A percentile compares a stretch with the other conserved stretches of the same genome.
phyloP scores from a whole-genome alignment of 2,329 filamentous ascomycete species.

The Neofusicoccum umdonicola region DNA sequence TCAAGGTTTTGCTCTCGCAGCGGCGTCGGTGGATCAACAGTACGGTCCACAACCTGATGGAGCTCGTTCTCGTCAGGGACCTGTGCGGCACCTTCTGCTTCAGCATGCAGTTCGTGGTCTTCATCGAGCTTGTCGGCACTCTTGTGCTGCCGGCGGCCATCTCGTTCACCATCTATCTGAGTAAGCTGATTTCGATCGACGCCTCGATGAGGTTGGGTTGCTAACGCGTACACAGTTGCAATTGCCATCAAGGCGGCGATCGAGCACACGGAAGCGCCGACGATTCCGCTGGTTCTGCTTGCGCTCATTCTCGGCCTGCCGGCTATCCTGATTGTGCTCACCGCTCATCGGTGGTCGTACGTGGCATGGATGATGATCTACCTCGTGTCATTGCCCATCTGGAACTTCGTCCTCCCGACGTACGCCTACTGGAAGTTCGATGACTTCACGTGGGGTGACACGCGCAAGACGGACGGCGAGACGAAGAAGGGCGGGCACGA shows the following conservation, averaged over 20 bases:
- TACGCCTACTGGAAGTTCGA: conserved; percentile 99
- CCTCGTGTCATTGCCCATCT: conserved; percentile 85
- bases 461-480: conserved; percentile 89
- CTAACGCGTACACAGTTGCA: conserved; percentile 58
- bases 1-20: conserved; percentile 89
- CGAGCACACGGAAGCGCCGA: conserved; percentile 59
- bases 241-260: conserved; percentile 74
- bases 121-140: conserved; percentile 91
- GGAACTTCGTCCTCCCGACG: conserved; percentile 92
- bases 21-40: conserved; percentile 99
- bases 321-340: conserved; percentile 85
- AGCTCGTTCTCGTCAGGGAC: conserved; percentile 90
- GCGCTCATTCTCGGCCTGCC: conserved; percentile 91
- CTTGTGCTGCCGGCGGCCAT: conserved; percentile 94
- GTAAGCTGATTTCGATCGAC: conserved; percentile 56
- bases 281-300: conserved; percentile 87
- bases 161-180: conserved; percentile 92
- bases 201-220: conserved; percentile 21
- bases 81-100: conserved; percentile 99
- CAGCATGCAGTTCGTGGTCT: conserved; percentile 99
- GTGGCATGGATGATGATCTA: conserved; percentile 98
- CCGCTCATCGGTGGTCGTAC: conserved; percentile 89
- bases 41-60: conserved; percentile 98
- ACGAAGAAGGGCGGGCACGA: conserved; percentile 83
- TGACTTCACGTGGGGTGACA: conserved; percentile 99